Evolutionary conservation across 306 rosid species (phyloP).

Genomic region (Abrus precatorius): DNA sequence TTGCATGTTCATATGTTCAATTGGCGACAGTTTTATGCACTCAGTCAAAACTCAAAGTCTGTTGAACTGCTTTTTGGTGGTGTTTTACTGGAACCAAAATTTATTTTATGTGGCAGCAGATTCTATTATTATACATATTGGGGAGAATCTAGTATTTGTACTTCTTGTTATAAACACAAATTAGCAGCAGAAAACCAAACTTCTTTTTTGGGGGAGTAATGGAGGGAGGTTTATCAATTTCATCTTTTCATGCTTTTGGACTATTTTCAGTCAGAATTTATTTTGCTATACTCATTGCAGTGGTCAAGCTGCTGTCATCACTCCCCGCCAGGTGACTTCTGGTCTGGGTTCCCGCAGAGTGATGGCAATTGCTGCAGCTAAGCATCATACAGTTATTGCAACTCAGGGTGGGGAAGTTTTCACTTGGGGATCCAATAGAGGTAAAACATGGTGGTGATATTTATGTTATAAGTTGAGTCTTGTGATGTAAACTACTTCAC

Average conservation of each 20-base stretch:
- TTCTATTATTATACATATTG: background rate
- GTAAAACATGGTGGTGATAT: slow-evolving; percentile 60
- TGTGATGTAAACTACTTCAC: slow-evolving; percentile 24
- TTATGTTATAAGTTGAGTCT: slow-evolving; percentile 31
- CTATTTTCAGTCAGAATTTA: slow-evolving; percentile 45
- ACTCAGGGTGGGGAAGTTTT: slow-evolving; percentile 96
- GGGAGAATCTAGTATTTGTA: slow-evolving; percentile 6
- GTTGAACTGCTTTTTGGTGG: slow-evolving; percentile 11
- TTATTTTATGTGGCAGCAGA: background rate
- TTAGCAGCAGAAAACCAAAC: background rate
- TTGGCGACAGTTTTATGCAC: slow-evolving; percentile 14
- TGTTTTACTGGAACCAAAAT: background rate
- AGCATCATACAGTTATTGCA: slow-evolving; percentile 94
- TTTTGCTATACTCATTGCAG: slow-evolving; percentile 66
- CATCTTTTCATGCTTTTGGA: slow-evolving; percentile 29
- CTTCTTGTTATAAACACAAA: background rate
- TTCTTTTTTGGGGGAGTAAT: background rate
- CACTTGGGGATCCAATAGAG: slow-evolving; percentile 99
- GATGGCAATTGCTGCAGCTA: slow-evolving; percentile 92
- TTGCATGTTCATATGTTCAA: slow-evolving; percentile 17
- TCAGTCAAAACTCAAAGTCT: background rate
- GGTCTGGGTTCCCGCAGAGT: slow-evolving; percentile 90
- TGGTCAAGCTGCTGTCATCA: slow-evolving; percentile 99
- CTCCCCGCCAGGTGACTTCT: slow-evolving; percentile 90
- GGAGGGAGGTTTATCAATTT: slow-evolving; percentile 16